Conservation (phyloP, 2,329 filamentous ascomycete species). For the Penicillium sp. region DNA sequence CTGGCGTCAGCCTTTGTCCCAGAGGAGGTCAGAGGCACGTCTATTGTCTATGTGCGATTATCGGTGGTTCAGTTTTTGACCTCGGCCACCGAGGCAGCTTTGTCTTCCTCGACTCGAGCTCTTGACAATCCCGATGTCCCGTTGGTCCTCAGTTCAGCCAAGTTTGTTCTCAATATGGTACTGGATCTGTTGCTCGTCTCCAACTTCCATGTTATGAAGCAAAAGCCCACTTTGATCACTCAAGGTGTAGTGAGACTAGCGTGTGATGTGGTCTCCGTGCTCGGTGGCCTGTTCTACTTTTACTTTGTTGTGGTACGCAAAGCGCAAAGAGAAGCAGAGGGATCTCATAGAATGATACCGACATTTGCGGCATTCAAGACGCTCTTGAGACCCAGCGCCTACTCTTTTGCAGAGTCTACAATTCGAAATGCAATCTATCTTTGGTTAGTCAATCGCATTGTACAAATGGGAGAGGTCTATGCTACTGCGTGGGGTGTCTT, state of each 20-base stretch:
- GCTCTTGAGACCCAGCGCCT: slow-evolving; percentile 52
- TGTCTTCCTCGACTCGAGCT: slow-evolving; percentile 56
- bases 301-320: slow-evolving; percentile 37
- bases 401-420: slow-evolving; percentile 59
- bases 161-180: slow-evolving; percentile 61
- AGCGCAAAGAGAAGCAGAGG: slow-evolving; percentile 2
- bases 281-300: slow-evolving; percentile 57
- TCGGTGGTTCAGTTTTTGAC: slow-evolving; percentile 57
- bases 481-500: slow-evolving; percentile 70
- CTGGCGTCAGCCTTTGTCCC: slow-evolving; percentile 62
- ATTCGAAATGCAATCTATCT: slow-evolving; percentile 64
- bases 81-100: slow-evolving; percentile 58
- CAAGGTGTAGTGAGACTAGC: slow-evolving; percentile 59
- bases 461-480: slow-evolving; percentile 58
- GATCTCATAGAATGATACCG: not conserved
- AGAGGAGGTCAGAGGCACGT: slow-evolving; percentile 48
- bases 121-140: slow-evolving; percentile 66
- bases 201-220: slow-evolving; percentile 53
- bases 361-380: slow-evolving; percentile 39
- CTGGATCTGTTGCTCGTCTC: slow-evolving; percentile 63
- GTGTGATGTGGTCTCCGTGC: slow-evolving; percentile 53
- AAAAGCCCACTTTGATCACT: slow-evolving; percentile 54
- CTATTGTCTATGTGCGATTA: slow-evolving; percentile 60
- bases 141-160: slow-evolving; percentile 57
- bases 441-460: slow-evolving; percentile 61